A percentile compares a stretch with the other conserved stretches of the same genome.
Conservation (phyloP, 352 stramenopile species). For the Globisporangium barbulae region DNA sequence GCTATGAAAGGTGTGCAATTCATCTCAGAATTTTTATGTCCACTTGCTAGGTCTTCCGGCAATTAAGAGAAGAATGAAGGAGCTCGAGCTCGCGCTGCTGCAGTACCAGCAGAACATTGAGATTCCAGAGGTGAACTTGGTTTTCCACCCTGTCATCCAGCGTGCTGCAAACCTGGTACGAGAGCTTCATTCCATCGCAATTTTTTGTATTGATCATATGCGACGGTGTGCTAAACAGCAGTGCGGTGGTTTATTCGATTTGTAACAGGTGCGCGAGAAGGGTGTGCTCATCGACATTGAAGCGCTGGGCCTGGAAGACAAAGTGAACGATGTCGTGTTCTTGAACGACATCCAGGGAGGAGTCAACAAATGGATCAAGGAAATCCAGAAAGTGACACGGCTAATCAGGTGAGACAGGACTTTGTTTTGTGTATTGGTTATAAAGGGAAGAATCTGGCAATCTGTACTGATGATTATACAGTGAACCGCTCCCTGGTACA, state of each 20-base stretch:
- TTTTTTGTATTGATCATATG: background rate
- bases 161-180: conserved; percentile 58
- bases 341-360: conserved; percentile 85
- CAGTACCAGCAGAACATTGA: conserved; percentile 95
- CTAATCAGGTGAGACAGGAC: conserved; percentile 53
- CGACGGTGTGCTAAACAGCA: background rate
- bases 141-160: conserved; percentile 87
- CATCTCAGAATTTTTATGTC: background rate
- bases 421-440: background rate
- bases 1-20: background rate
- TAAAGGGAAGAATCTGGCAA: background rate
- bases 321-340: conserved; percentile 80
- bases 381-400: conserved; percentile 93
- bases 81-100: conserved; percentile 92
- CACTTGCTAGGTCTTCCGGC: conserved; percentile 61
- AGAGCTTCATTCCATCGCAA: background rate
- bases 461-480: conserved; percentile 9
- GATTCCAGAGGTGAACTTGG: conserved; percentile 91
- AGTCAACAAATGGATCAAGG: conserved; percentile 94
- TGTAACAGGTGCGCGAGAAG: conserved; percentile 56
- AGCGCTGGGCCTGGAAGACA: conserved; percentile 73
- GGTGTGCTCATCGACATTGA: conserved; percentile 80
- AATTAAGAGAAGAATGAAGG: conserved; percentile 90
- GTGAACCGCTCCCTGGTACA: conserved; percentile 81
- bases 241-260: background rate